phyloP scores from a whole-genome alignment of 2,329 filamentous ascomycete genomes.

The Neofusicoccum parvum region DNA sequence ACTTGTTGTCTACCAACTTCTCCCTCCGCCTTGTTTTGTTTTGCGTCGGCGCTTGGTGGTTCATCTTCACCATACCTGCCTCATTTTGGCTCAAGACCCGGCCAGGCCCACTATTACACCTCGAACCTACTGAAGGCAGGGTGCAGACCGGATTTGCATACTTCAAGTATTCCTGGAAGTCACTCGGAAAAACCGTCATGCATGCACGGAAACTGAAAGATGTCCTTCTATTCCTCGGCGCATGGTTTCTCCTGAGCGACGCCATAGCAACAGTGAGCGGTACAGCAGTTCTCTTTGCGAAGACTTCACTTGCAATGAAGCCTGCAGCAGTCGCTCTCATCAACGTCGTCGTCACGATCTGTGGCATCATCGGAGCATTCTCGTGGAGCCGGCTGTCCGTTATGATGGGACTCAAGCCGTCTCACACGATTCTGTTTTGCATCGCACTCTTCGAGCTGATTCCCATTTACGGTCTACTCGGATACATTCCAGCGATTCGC shows the following conservation, averaged over 20 bases:
- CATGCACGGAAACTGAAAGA: constrained; percentile 73
- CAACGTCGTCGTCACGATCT: constrained; percentile 85
- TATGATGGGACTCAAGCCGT: constrained; percentile 68
- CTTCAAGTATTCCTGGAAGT: constrained; percentile 81
- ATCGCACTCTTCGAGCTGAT: constrained; percentile 90
- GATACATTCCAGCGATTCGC: constrained; percentile 80
- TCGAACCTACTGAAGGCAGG: constrained; percentile 28
- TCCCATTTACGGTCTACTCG: constrained; percentile 85
- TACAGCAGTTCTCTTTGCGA: constrained; percentile 93
- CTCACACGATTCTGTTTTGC: constrained; percentile 89
- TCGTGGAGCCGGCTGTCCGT: constrained; percentile 82
- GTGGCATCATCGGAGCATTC: constrained; percentile 85
- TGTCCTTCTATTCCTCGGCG: constrained; percentile 76
- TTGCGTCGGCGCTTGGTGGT: constrained; percentile 89
- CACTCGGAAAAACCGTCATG: constrained; percentile 76
- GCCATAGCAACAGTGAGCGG: constrained; percentile 93
- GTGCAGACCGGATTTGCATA: constrained; percentile 66
- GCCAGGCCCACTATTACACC: constrained; percentile 72
- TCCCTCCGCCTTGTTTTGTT: constrained; percentile 86
- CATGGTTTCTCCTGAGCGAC: constrained; percentile 94
- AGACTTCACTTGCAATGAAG: constrained; percentile 88
- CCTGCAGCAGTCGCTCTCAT: constrained; percentile 87
- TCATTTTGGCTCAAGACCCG: constrained; percentile 85
- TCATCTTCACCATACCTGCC: constrained; percentile 83
- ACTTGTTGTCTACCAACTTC: constrained; percentile 75